Percentiles rank a stretch among this genome's conserved stretches.
phyloP scores from a whole-genome alignment of 2,329 filamentous ascomycete genomes.

The Colletotrichum orchidophilum region DNA sequence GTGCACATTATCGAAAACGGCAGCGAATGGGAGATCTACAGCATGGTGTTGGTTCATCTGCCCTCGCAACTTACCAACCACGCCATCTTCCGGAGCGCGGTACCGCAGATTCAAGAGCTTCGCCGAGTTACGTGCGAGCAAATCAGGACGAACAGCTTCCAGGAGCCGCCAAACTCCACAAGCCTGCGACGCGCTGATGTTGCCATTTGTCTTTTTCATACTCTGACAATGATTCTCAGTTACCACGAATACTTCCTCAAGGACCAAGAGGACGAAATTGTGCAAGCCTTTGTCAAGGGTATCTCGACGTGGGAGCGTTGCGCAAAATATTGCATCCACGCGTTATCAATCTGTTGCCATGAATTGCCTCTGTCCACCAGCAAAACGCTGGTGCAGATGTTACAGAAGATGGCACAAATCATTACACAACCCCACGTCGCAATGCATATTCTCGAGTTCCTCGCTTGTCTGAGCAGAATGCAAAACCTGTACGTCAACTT shows the following conservation, averaged over 20 bases:
- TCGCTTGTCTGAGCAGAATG: constrained; percentile 87
- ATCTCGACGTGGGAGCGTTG: constrained; percentile 87
- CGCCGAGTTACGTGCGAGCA: constrained; percentile 84
- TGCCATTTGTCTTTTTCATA: constrained; percentile 87
- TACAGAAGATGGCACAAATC: constrained; percentile 94
- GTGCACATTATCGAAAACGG: constrained; percentile 74
- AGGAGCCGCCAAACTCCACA: constrained; percentile 81
- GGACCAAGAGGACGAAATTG: constrained; percentile 87
- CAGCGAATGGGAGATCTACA: constrained; percentile 91
- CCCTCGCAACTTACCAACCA: constrained; percentile 91
- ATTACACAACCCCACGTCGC: constrained; percentile 93
- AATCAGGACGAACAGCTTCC: constrained; percentile 78
- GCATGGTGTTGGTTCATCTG: constrained; percentile 86
- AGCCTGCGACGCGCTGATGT: constrained; percentile 89
- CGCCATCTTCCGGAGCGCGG: constrained; percentile 79
- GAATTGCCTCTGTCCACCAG: constrained; percentile 89
- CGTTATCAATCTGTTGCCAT: constrained; percentile 92
- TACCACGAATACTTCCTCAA: constrained; percentile 89
- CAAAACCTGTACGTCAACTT: constrained; percentile 89
- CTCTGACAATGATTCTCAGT: constrained; percentile 86
- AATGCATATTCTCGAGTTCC: constrained; percentile 94
- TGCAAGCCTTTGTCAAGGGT: constrained; percentile 85
- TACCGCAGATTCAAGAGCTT: constrained; percentile 79
- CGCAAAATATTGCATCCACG: constrained; percentile 93
- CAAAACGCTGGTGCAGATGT: constrained; percentile 84